Evolutionary conservation across 805 yeast species (phyloP).

Genomic region (Candida oleophila): DNA sequence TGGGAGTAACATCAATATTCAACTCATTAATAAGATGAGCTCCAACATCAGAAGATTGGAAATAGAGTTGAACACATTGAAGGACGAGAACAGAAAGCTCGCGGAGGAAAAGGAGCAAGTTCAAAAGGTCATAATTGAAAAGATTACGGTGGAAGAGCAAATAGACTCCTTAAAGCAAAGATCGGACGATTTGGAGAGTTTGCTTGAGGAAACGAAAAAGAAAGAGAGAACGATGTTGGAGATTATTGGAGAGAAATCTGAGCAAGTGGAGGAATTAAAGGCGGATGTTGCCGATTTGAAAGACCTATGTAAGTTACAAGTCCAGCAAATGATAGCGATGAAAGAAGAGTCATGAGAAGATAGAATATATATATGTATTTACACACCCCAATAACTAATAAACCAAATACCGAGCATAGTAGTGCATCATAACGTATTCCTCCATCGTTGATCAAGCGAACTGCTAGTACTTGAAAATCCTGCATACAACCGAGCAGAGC

Average conservation of each 20-base stretch:
- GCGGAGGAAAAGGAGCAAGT: conserved; percentile 60
- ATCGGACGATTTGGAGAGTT: conserved; percentile 24
- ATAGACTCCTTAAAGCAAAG: conserved; percentile 25
- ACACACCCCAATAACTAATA: no score
- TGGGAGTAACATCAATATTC: conserved; percentile 40
- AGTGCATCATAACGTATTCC: no score
- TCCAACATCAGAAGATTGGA: conserved; percentile 77
- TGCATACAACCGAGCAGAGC: neutral
- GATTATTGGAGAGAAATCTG: conserved; percentile 83
- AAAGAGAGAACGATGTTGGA: conserved; percentile 61
- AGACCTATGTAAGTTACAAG: conserved; percentile 78
- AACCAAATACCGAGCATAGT: no score
- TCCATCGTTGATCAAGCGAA: no score
- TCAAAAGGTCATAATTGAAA: conserved; percentile 63
- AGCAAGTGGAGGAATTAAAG: conserved; percentile 75
- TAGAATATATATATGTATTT: no score
- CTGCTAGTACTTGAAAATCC: no score
- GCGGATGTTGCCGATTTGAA: conserved; percentile 91
- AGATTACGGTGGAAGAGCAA: conserved; percentile 23
- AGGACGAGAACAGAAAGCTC: conserved; percentile 59
- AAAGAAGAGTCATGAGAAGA: conserved; percentile 30
- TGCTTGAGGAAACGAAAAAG: conserved; percentile 33
- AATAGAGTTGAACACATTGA: conserved; percentile 64
- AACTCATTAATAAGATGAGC: conserved; percentile 71
- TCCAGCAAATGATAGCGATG: conserved; percentile 77